Percentiles rank a stretch among this genome's conserved stretches.
These are phyloP conservation scores for Monosporascus sp. DNA, from an alignment of 2,329 filamentous ascomycete genomes.

Conservation along the genomic window DNA sequence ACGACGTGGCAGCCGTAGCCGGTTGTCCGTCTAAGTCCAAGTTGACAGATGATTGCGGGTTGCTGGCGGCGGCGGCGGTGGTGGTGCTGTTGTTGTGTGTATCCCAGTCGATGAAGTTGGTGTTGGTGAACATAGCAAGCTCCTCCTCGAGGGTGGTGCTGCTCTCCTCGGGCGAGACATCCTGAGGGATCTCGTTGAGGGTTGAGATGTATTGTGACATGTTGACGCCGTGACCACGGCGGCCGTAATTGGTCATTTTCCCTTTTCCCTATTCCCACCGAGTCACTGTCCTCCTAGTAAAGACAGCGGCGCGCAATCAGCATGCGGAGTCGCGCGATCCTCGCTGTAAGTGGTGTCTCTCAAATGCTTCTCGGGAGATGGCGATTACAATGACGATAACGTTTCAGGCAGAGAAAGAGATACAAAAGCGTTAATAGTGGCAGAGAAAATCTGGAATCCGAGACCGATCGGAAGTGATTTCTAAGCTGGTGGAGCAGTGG, in stretches of 20 bases:
- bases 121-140: conserved; percentile 75
- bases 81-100: conserved; percentile 14
- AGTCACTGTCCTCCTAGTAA: not conserved
- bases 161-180: conserved; percentile 50
- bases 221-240: conserved; percentile 65
- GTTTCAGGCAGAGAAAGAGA: not conserved
- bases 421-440: not conserved
- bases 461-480: not conserved
- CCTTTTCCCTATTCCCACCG: conserved; percentile 6
- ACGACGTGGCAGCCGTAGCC: conserved; percentile 20
- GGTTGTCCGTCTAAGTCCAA: conserved; percentile 15
- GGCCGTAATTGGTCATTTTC: conserved; percentile 49
- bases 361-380: not conserved
- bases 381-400: not conserved
- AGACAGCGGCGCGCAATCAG: not conserved
- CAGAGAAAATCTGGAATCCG: not conserved
- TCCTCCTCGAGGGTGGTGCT: conserved; percentile 62
- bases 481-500: not conserved
- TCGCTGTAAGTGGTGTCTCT: not conserved
- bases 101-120: conserved; percentile 77
- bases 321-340: not conserved
- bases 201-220: conserved; percentile 86
- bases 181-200: conserved; percentile 69
- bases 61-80: conserved; percentile 5
- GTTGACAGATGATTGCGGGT: conserved; percentile 2